These are phyloP conservation scores for Fusarium praegraminearum DNA, from an alignment of 2,329 filamentous ascomycete species.

Conservation along the genomic window DNA sequence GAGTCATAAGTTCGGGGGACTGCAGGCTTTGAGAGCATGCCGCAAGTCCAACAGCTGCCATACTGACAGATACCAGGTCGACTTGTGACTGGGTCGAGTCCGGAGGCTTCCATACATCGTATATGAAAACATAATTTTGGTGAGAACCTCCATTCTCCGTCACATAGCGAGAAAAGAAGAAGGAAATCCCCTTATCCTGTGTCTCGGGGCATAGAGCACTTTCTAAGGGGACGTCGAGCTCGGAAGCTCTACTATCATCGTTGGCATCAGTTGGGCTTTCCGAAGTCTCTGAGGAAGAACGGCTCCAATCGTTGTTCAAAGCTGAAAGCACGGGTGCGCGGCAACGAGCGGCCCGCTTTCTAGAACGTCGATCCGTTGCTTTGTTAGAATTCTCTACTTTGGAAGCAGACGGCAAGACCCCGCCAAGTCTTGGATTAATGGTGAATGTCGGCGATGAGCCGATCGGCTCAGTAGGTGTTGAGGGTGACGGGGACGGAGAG, in stretches of 20 bases:
- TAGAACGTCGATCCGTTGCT: constrained; percentile 18
- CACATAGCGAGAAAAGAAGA: constrained; percentile 65
- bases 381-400: constrained; percentile 23
- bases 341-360: constrained; percentile 20
- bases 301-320: constrained; percentile 42
- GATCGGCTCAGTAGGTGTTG: constrained; percentile 8
- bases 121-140: constrained; percentile 66
- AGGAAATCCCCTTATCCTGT: constrained; percentile 60
- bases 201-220: constrained; percentile 41
- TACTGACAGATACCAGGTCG: constrained; percentile 64
- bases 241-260: constrained; percentile 28
- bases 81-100: constrained; percentile 50
- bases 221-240: constrained; percentile 31
- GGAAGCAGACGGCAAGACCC: constrained; percentile 1
- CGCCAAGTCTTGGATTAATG: constrained; percentile 8
- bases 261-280: constrained; percentile 36
- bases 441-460: constrained; percentile 21
- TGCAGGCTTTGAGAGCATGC: constrained; percentile 62
- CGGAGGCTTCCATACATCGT: constrained; percentile 64
- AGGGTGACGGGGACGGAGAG: constrained; percentile 37
- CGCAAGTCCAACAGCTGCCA: constrained; percentile 67
- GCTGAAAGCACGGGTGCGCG: constrained; percentile 43
- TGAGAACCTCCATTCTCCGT: constrained; percentile 60
- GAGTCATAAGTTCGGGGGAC: constrained; percentile 58
- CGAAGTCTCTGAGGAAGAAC: constrained; percentile 41